Percentiles rank a stretch among this genome's conserved stretches.
phyloP scores from a whole-genome alignment of 257 asterid species.

The Osmanthus fragrans region DNA sequence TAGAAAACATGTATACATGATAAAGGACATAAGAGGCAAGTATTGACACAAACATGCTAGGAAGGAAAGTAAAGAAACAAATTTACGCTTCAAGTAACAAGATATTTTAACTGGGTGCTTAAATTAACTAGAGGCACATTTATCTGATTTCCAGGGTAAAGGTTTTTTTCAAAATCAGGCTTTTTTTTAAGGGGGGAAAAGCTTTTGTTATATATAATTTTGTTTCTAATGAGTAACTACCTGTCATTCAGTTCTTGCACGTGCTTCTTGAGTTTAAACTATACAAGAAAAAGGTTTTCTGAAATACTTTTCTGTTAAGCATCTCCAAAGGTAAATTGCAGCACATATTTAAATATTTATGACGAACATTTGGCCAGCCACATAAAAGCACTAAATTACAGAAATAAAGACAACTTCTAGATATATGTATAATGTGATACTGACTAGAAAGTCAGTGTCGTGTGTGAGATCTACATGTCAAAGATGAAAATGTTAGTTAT shows the following conservation, averaged over 20 bases:
- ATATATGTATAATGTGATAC: neutral
- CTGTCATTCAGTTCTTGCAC: neutral
- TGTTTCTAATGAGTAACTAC: neutral
- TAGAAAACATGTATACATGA: neutral
- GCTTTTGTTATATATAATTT: too few relatives aligned
- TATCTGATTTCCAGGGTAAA: neutral
- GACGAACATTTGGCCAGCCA: neutral
- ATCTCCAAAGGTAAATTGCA: conserved; percentile 13
- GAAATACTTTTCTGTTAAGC: neutral
- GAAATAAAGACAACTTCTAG: neutral
- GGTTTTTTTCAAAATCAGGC: neutral
- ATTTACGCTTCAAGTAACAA: neutral
- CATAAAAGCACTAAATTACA: conserved; percentile 8
- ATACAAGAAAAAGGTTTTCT: neutral
- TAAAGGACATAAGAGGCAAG: neutral
- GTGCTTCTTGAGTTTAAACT: neutral
- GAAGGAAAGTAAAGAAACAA: neutral
- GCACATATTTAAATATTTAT: neutral
- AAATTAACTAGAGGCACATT: neutral
- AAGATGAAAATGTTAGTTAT: neutral
- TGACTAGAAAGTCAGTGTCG: neutral
- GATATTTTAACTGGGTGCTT: neutral
- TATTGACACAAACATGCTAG: neutral
- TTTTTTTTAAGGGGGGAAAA: too few relatives aligned
- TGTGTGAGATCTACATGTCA: neutral